These are phyloP conservation scores for Penicillium egyptiacum DNA, from an alignment of 495 filamentous ascomycete genomes.

Conservation along the genomic window DNA sequence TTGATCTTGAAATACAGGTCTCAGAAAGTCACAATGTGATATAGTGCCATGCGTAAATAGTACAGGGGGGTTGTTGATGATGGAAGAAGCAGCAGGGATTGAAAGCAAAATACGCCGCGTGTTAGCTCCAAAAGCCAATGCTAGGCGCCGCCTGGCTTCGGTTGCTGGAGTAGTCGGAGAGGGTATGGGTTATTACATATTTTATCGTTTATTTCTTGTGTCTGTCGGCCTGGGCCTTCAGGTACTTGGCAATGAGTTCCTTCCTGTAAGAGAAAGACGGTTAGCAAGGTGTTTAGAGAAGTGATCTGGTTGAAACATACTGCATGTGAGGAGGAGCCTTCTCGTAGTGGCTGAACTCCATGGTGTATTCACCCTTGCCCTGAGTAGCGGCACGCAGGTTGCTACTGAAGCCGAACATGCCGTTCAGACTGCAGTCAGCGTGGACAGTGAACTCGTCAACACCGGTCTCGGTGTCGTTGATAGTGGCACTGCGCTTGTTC, in stretches of 20 bases:
- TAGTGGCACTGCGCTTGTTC: slow-evolving; percentile 95
- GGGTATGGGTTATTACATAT: slow-evolving; percentile 22
- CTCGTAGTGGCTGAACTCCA: slow-evolving; percentile 98
- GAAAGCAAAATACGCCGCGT: slow-evolving; percentile 8
- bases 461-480: slow-evolving; percentile 94
- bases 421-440: slow-evolving; percentile 88
- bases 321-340: slow-evolving; percentile 86
- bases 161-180: slow-evolving; percentile 3
- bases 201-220: slow-evolving; percentile 58
- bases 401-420: slow-evolving; percentile 95
- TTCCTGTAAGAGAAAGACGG: slow-evolving; percentile 54
- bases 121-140: slow-evolving; percentile 8
- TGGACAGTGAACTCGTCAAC: slow-evolving; percentile 93
- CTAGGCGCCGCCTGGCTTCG: slow-evolving; percentile 17
- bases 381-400: slow-evolving; percentile 92
- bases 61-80: slow-evolving; percentile 17
- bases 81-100: slow-evolving; percentile 7
- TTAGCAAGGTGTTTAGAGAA: slow-evolving; percentile 14
- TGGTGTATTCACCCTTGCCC: slow-evolving; percentile 97
- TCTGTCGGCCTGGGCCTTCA: slow-evolving; percentile 79
- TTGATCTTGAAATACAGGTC: slow-evolving; percentile 32
- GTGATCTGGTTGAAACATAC: slow-evolving; percentile 51
- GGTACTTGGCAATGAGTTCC: slow-evolving; percentile 83
- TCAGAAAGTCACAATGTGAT: slow-evolving; percentile 24
- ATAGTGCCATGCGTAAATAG: slow-evolving; percentile 28